These are phyloP conservation scores for Roridomyces roridus DNA, from an alignment of 768 basidiomycete species.

Conservation along the genomic window DNA sequence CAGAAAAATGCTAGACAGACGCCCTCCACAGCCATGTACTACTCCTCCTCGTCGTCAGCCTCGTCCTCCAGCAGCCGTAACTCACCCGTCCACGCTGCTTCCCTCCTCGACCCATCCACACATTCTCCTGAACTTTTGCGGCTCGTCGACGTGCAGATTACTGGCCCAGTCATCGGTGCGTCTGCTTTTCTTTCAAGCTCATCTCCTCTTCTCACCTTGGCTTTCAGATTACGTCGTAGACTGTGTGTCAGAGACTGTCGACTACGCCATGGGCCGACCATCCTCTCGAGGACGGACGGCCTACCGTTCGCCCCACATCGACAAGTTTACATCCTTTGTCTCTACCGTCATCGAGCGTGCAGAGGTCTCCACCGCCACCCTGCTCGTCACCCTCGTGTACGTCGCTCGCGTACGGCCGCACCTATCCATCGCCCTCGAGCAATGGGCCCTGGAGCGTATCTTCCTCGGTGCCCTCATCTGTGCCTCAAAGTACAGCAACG, in stretches of 20 bases:
- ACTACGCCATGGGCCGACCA: constrained; percentile 6
- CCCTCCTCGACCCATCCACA: constrained; percentile 9
- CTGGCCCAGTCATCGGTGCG: constrained; percentile 6
- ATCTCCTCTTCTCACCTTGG: neutral
- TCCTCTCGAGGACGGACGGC: neutral
- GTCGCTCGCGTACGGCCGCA: constrained; percentile 15
- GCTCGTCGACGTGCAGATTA: constrained; percentile 11
- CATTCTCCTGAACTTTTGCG: constrained; percentile 8
- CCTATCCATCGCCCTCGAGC: constrained; percentile 10
- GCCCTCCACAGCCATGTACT: no score
- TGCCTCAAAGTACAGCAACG: constrained; percentile 18
- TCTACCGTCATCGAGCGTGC: constrained; percentile 14
- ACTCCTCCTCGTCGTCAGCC: no score
- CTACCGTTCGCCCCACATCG: neutral
- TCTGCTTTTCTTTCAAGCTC: neutral
- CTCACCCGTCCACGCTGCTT: neutral
- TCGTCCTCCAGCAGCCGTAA: neutral
- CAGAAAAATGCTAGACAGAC: no score
- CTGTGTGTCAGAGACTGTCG: constrained; percentile 12
- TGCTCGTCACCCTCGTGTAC: constrained; percentile 10
- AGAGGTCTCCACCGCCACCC: constrained; percentile 9
- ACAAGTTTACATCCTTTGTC: constrained; percentile 6
- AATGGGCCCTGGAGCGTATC: constrained; percentile 19
- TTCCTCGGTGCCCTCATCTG: constrained; percentile 19
- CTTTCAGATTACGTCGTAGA: constrained; percentile 15